These are phyloP conservation scores for Chlamydomonas urium DNA, from an alignment of 139 green algal species.

Conservation along the genomic window DNA sequence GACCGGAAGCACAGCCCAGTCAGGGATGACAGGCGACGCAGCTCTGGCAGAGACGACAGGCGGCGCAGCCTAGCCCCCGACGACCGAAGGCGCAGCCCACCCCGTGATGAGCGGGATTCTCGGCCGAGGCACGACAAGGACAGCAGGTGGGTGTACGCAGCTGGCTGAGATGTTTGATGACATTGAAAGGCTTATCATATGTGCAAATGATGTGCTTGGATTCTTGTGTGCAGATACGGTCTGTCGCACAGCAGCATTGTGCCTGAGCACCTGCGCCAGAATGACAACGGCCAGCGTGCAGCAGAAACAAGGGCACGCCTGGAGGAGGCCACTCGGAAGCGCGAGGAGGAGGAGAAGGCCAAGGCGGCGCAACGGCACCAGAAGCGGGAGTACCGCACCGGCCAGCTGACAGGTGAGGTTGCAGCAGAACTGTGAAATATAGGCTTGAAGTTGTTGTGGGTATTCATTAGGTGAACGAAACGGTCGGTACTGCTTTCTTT, in stretches of 20 bases:
- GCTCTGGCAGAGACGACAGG: background rate
- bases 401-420: constrained; percentile 39
- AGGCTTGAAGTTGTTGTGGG: background rate
- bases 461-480: background rate
- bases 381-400: constrained; percentile 52
- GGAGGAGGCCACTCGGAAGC: constrained; percentile 56
- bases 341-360: constrained; percentile 54
- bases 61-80: too few relatives aligned
- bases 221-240: constrained; percentile 20
- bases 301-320: constrained; percentile 53
- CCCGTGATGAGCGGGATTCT: too few relatives aligned
- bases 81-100: too few relatives aligned
- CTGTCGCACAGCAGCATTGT: constrained; percentile 20
- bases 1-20: background rate
- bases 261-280: constrained; percentile 11
- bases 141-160: too few relatives aligned
- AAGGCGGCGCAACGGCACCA: constrained; percentile 43
- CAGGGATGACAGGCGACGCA: background rate
- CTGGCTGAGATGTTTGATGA: too few relatives aligned
- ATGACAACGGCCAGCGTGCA: constrained; percentile 17
- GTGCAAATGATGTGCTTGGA: too few relatives aligned
- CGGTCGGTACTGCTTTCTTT: background rate
- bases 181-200: too few relatives aligned
- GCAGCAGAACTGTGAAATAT: background rate
- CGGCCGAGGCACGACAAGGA: too few relatives aligned